Percentiles rank a stretch among this genome's conserved stretches.
Conservation (phyloP, 192 early-diverging fungal species). For the Spizellomyces punctatus region DNA sequence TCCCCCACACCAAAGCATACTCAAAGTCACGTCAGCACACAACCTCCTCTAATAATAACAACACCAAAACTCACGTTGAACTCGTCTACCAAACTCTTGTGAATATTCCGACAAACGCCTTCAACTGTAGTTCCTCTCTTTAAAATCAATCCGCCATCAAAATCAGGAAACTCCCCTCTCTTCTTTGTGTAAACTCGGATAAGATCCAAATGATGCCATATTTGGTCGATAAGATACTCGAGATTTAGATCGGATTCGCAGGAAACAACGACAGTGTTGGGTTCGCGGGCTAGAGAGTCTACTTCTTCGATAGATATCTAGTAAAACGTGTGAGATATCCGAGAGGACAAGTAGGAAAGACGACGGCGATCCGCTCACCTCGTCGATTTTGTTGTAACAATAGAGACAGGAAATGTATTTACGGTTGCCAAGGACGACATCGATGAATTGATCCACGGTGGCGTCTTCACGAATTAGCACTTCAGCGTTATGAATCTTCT, state of each 20-base stretch:
- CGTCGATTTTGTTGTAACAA: constrained; percentile 95
- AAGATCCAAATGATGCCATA: constrained; percentile 89
- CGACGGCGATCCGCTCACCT: constrained; percentile 19
- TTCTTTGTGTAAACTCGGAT: constrained; percentile 97
- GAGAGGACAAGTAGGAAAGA: background rate
- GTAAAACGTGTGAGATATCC: constrained; percentile 13
- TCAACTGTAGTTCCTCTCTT: constrained; percentile 54
- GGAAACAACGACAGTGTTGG: constrained; percentile 85
- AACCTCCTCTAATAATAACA: background rate
- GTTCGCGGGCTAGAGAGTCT: constrained; percentile 82
- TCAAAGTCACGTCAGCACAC: constrained; percentile 25
- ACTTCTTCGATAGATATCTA: constrained; percentile 93
- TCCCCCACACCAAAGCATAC: constrained; percentile 97
- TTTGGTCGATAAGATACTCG: constrained; percentile 84
- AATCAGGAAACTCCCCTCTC: constrained; percentile 92
- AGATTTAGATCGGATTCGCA: constrained; percentile 92
- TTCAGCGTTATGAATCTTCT: constrained; percentile 94
- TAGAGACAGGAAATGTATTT: constrained; percentile 96
- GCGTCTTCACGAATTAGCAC: constrained; percentile 96
- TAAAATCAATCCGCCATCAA: constrained; percentile 89
- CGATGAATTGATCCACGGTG: constrained; percentile 96
- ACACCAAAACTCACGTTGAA: constrained; percentile 66
- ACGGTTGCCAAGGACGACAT: constrained; percentile 97
- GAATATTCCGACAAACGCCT: constrained; percentile 78
- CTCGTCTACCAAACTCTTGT: constrained; percentile 80